Conservation (phyloP, 768 basidiomycete genomes). For the Aureoboletus auriporus region DNA sequence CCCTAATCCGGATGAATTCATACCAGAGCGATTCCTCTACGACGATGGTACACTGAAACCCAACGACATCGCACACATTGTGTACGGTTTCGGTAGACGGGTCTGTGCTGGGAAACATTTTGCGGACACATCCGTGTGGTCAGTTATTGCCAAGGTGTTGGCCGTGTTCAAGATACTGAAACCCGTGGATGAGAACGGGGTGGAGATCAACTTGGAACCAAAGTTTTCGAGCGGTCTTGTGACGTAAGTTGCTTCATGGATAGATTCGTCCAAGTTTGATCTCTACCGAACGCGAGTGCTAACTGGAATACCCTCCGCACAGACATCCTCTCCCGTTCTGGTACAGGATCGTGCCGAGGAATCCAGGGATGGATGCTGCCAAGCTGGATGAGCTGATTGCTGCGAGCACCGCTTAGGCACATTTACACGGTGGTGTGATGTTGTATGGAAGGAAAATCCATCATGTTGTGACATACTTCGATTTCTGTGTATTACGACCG, state of each 20-base stretch:
- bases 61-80: not conserved
- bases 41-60: conserved; percentile 6
- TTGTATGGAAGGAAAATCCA: too few relatives aligned
- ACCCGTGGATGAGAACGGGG: conserved; percentile 4
- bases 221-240: not conserved
- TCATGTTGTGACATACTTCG: too few relatives aligned
- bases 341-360: not conserved
- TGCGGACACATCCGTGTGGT: conserved; percentile 10
- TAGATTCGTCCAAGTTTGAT: not conserved
- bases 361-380: not conserved
- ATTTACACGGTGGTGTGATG: too few relatives aligned
- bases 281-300: too few relatives aligned
- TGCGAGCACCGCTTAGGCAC: not conserved
- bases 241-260: not conserved
- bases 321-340: conserved; percentile 2
- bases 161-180: conserved; percentile 5
- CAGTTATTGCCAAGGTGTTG: conserved; percentile 4
- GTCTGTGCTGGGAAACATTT: conserved; percentile 20
- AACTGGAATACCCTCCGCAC: not conserved
- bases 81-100: conserved; percentile 19
- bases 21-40: conserved; percentile 36
- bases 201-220: conserved; percentile 2
- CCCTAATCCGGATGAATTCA: conserved; percentile 32
- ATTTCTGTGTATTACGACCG: too few relatives aligned
- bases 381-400: not conserved